Evolutionary conservation across 2,329 filamentous ascomycete species (phyloP).

Genomic region (Paramyrothecium sp.): DNA sequence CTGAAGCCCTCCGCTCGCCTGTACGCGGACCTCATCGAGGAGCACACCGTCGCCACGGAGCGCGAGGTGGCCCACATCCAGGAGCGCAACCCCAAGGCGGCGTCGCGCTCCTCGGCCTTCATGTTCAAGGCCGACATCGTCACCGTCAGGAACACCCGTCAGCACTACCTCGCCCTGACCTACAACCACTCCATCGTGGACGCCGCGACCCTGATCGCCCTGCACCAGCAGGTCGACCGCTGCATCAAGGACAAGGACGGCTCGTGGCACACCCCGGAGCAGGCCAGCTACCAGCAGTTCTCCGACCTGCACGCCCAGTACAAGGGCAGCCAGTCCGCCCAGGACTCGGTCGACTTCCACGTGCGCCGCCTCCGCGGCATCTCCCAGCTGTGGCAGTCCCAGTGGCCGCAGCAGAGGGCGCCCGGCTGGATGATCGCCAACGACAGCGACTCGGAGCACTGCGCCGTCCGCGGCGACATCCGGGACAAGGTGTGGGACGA

Average conservation of each 20-base stretch:
- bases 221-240: conserved; percentile 29
- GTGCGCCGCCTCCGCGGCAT: conserved; percentile 30
- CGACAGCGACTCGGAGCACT: conserved; percentile 18
- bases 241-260: conserved; percentile 21
- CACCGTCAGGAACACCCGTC: conserved; percentile 9
- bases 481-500: conserved; percentile 26
- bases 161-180: conserved; percentile 21
- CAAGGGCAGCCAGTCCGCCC: conserved; percentile 22
- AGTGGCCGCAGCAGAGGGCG: conserved; percentile 30
- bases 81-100: conserved; percentile 13
- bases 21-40: conserved; percentile 21
- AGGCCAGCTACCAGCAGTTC: conserved; percentile 28
- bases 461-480: conserved; percentile 13
- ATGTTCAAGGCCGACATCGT: conserved; percentile 29
- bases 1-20: conserved; percentile 16
- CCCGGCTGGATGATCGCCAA: conserved; percentile 32
- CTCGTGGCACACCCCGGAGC: conserved; percentile 10
- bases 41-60: conserved; percentile 16
- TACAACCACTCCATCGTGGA: conserved; percentile 35
- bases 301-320: conserved; percentile 29
- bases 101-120: conserved; percentile 18
- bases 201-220: conserved; percentile 28
- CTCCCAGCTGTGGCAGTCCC: conserved; percentile 24
- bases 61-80: conserved; percentile 15
- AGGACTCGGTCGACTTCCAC: conserved; percentile 25